These are phyloP conservation scores for Fusarium sp. DNA, from an alignment of 2,329 filamentous ascomycete genomes.

Conservation along the genomic window DNA sequence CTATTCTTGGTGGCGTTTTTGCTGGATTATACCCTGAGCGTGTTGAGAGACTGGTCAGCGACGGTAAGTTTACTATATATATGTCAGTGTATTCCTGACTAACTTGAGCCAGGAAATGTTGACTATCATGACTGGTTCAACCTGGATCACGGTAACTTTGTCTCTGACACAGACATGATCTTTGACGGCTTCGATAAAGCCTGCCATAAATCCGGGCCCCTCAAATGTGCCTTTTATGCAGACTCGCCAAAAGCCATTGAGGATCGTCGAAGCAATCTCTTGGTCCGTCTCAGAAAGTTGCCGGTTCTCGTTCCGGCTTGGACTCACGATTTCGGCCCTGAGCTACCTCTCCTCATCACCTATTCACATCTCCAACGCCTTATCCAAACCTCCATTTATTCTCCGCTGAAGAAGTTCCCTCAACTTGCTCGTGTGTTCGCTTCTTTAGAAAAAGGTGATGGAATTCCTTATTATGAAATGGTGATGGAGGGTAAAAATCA, in stretches of 20 bases:
- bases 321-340: slow-evolving; percentile 43
- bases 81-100: neutral
- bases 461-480: slow-evolving; percentile 53
- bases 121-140: slow-evolving; percentile 65
- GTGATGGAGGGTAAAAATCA: slow-evolving; percentile 18
- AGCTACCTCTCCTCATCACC: slow-evolving; percentile 59
- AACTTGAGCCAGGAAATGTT: slow-evolving; percentile 52
- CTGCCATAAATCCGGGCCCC: slow-evolving; percentile 62
- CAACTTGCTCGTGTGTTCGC: slow-evolving; percentile 55
- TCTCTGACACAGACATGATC: slow-evolving; percentile 64
- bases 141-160: slow-evolving; percentile 56
- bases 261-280: slow-evolving; percentile 50
- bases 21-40: slow-evolving; percentile 62
- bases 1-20: slow-evolving; percentile 61
- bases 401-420: slow-evolving; percentile 54
- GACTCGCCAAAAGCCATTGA: slow-evolving; percentile 51
- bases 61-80: slow-evolving; percentile 49
- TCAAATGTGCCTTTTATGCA: slow-evolving; percentile 56
- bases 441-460: slow-evolving; percentile 56
- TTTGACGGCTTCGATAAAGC: slow-evolving; percentile 62
- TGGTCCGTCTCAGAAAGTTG: slow-evolving; percentile 51
- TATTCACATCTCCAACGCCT: slow-evolving; percentile 58
- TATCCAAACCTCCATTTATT: slow-evolving; percentile 55
- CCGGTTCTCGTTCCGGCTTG: slow-evolving; percentile 55
- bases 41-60: slow-evolving; percentile 60